phyloP scores from a whole-genome alignment of 2,329 filamentous ascomycete species.

The Hawksworthiomyces lignivorus region DNA sequence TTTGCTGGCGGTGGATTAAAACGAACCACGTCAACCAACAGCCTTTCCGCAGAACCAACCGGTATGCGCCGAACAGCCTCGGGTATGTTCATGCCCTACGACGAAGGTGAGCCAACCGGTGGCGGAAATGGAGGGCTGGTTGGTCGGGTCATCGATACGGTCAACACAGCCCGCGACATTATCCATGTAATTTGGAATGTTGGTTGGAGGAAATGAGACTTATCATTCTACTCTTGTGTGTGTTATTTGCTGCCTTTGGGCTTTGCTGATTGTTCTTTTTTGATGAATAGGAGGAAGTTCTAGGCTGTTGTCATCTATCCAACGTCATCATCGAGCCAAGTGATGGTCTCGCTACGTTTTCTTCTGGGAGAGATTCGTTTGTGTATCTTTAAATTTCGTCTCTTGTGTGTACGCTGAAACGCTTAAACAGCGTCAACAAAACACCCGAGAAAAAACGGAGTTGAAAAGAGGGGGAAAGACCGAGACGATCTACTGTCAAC shows the following conservation, averaged over 20 bases:
- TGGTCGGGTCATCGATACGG: slow-evolving; percentile 73
- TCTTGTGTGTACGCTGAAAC: not conserved
- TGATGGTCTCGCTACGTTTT: slow-evolving; percentile 6
- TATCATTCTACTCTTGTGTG: not conserved
- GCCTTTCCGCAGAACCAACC: slow-evolving; percentile 41
- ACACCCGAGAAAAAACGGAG: no score
- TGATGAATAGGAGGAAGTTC: slow-evolving; percentile 15
- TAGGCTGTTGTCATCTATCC: slow-evolving; percentile 13
- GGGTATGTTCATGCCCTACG: slow-evolving; percentile 87
- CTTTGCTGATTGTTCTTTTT: slow-evolving; percentile 13
- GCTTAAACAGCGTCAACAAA: no score
- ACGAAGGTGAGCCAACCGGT: slow-evolving; percentile 58
- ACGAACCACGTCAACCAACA: slow-evolving; percentile 40
- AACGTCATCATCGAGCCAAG: slow-evolving; percentile 7
- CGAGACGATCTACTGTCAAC: no score
- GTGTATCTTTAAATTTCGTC: not conserved
- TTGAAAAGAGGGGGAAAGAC: no score
- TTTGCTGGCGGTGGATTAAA: slow-evolving; percentile 27
- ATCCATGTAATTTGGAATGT: slow-evolving; percentile 67
- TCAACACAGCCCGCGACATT: slow-evolving; percentile 65
- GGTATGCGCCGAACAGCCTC: slow-evolving; percentile 73
- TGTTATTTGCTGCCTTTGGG: not conserved
- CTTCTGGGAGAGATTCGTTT: not conserved
- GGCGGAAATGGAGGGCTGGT: slow-evolving; percentile 58
- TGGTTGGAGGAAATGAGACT: slow-evolving; percentile 48